Evolutionary conservation across 2,329 filamentous ascomycete genomes (phyloP).

Genomic region (Cephalotrichum gorgonifer): DNA sequence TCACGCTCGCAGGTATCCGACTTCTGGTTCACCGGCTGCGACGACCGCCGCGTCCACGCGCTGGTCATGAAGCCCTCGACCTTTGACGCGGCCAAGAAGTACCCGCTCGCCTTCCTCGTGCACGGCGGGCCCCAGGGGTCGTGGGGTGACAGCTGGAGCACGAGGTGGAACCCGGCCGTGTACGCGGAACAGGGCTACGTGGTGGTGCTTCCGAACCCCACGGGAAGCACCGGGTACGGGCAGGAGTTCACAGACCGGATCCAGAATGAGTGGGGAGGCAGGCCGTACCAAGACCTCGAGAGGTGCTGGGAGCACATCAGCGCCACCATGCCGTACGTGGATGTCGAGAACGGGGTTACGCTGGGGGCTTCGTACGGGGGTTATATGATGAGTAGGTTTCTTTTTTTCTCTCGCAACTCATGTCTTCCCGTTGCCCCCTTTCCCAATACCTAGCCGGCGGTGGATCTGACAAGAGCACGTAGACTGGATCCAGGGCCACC

Average conservation of each 20-base stretch:
- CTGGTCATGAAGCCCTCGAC: slow-evolving; percentile 51
- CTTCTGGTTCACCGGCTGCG: slow-evolving; percentile 35
- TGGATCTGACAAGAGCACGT: neutral
- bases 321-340: slow-evolving; percentile 55
- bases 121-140: slow-evolving; percentile 76
- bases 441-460: neutral
- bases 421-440: neutral
- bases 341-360: slow-evolving; percentile 59
- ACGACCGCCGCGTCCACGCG: slow-evolving; percentile 56
- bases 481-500: slow-evolving; percentile 86
- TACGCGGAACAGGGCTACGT: slow-evolving; percentile 85
- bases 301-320: slow-evolving; percentile 67
- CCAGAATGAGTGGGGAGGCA: slow-evolving; percentile 70
- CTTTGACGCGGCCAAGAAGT: slow-evolving; percentile 62
- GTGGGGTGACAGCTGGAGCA: slow-evolving; percentile 68
- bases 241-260: slow-evolving; percentile 71
- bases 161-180: slow-evolving; percentile 75
- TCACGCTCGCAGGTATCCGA: slow-evolving; percentile 53
- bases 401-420: neutral
- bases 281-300: slow-evolving; percentile 74
- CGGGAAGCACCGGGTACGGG: slow-evolving; percentile 74
- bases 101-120: slow-evolving; percentile 69
- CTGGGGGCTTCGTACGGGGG: slow-evolving; percentile 67
- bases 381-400: slow-evolving; percentile 56
- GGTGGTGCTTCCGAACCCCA: slow-evolving; percentile 72